A percentile compares a stretch with the other conserved stretches of the same genome.
Conservation (phyloP, 108 stramenopile species). For the Fragilariopsis cylindrus region DNA sequence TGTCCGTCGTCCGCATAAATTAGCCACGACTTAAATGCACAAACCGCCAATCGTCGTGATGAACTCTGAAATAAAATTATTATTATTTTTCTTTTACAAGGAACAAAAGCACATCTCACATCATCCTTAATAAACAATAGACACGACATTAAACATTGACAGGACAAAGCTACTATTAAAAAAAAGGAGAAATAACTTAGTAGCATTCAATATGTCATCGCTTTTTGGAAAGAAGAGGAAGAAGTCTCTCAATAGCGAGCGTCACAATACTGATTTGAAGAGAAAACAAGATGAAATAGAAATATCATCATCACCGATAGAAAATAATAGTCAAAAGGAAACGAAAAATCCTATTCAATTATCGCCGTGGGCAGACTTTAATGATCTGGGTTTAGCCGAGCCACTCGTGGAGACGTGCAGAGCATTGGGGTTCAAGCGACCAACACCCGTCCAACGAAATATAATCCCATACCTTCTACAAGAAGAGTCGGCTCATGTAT, state of each 20-base stretch:
- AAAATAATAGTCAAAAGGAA: neutral
- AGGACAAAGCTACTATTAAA: too few species aligned
- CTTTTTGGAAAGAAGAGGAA: slow-evolving; percentile 33
- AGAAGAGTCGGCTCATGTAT: slow-evolving; percentile 52
- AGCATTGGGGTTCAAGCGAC: slow-evolving; percentile 59
- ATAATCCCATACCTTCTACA: slow-evolving; percentile 69
- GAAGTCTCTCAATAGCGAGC: neutral
- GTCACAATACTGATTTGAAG: neutral
- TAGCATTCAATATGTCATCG: slow-evolving; percentile 17
- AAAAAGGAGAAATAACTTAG: too few species aligned
- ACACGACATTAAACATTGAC: too few species aligned
- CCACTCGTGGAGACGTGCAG: slow-evolving; percentile 71
- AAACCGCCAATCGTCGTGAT: too few species aligned
- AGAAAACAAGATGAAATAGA: slow-evolving; percentile 8
- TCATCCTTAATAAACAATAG: too few species aligned
- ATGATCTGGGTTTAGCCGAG: slow-evolving; percentile 60
- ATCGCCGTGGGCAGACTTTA: slow-evolving; percentile 57
- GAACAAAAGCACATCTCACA: too few species aligned
- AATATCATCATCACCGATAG: neutral
- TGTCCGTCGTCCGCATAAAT: too few species aligned
- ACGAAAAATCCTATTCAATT: slow-evolving; percentile 1
- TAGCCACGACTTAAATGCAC: too few species aligned
- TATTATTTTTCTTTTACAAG: too few species aligned
- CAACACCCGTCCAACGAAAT: slow-evolving; percentile 75
- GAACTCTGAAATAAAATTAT: too few species aligned